Evolutionary conservation across 2,329 filamentous ascomycete genomes (phyloP).

Genomic region (Fusarium sp.): DNA sequence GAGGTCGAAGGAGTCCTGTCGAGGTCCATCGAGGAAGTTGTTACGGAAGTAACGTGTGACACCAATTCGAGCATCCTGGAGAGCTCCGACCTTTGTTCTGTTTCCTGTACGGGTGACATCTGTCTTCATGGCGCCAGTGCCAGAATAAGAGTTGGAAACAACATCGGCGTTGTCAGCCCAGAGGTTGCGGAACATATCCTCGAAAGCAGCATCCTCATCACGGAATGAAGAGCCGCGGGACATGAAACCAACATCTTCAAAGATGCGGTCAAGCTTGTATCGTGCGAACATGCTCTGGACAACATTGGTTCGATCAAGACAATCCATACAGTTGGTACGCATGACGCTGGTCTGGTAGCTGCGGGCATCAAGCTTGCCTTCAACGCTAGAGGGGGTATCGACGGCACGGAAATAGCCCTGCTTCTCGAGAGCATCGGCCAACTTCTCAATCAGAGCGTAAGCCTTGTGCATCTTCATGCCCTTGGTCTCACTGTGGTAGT

Average conservation of each 20-base stretch:
- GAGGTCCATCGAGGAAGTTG: constrained; percentile 93
- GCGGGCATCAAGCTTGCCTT: constrained; percentile 81
- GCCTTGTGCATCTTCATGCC: constrained; percentile 93
- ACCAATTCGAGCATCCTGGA: constrained; percentile 90
- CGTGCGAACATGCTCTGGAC: constrained; percentile 97
- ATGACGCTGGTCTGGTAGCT: constrained; percentile 89
- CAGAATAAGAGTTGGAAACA: constrained; percentile 91
- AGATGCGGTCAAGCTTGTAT: constrained; percentile 87
- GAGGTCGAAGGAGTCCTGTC: constrained; percentile 94
- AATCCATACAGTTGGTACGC: constrained; percentile 99
- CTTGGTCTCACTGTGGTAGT: constrained; percentile 98
- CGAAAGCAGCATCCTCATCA: constrained; percentile 81
- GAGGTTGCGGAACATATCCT: constrained; percentile 92
- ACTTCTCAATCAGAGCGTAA: constrained; percentile 83
- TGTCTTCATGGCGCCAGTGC: constrained; percentile 96
- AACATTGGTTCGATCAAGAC: constrained; percentile 95
- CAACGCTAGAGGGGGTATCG: constrained; percentile 78
- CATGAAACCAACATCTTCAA: constrained; percentile 85
- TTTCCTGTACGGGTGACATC: constrained; percentile 95
- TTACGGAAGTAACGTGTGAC: constrained; percentile 90
- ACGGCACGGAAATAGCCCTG: constrained; percentile 95
- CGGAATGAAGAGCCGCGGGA: constrained; percentile 79
- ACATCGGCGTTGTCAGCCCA: constrained; percentile 99
- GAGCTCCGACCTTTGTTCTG: constrained; percentile 83
- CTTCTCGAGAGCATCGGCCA: constrained; percentile 78